phyloP scores from a whole-genome alignment of 2,329 filamentous ascomycete genomes.

The Cladobotryum protrusum region DNA sequence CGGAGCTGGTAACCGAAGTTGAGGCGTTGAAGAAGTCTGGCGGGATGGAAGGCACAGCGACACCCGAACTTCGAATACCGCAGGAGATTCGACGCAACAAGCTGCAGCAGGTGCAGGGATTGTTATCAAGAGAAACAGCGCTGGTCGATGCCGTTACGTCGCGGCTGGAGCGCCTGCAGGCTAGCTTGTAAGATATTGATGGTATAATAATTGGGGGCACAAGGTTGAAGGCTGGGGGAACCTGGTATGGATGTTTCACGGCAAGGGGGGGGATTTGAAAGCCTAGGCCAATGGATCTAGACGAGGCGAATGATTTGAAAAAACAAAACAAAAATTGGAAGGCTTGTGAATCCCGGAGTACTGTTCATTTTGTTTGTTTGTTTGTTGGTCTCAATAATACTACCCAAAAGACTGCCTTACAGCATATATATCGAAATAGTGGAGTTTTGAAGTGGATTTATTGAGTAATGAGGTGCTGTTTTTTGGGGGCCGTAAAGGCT shows the following conservation, averaged over 20 bases:
- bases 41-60: slow-evolving; percentile 19
- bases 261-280: background rate
- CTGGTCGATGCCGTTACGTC: slow-evolving; percentile 61
- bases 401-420: too few species aligned
- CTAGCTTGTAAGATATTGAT: slow-evolving; percentile 21
- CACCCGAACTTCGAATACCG: slow-evolving; percentile 47
- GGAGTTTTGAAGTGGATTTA: too few species aligned
- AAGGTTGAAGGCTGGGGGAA: background rate
- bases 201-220: background rate
- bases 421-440: too few species aligned
- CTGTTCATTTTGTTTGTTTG: background rate
- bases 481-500: too few species aligned
- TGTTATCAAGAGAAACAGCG: slow-evolving; percentile 61
- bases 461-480: too few species aligned
- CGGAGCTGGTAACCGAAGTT: slow-evolving; percentile 47
- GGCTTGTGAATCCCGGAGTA: background rate
- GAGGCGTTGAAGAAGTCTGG: slow-evolving; percentile 35
- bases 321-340: too few species aligned
- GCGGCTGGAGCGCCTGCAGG: slow-evolving; percentile 52
- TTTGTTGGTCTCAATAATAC: too few species aligned
- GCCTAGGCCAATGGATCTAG: background rate
- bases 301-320: background rate
- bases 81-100: slow-evolving; percentile 57
- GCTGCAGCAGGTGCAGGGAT: slow-evolving; percentile 54
- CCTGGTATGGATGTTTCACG: background rate